A percentile compares a stretch with the other conserved stretches of the same genome.
Evolutionary conservation across 305 asterid species (phyloP).

Genomic region (Rubia tinctorum): DNA sequence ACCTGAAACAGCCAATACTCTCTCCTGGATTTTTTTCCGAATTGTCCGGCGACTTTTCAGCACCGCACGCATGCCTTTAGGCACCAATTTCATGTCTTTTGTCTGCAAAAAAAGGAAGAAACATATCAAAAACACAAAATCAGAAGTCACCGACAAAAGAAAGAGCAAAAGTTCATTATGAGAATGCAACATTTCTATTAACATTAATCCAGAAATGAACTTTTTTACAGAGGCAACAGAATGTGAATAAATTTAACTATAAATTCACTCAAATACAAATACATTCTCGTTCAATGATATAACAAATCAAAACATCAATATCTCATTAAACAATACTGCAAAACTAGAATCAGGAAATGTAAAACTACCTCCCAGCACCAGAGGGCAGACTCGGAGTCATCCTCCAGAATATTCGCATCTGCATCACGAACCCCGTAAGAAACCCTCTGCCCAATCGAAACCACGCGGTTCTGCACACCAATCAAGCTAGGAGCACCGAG

Average conservation of each 20-base stretch:
- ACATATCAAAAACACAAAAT: neutral
- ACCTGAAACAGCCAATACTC: constrained; percentile 73
- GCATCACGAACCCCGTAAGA: constrained; percentile 54
- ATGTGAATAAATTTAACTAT: neutral
- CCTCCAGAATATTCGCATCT: constrained; percentile 91
- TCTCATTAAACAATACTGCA: neutral
- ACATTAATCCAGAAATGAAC: neutral
- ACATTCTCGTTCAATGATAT: neutral
- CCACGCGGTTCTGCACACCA: constrained; percentile 65
- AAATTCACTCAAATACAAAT: neutral
- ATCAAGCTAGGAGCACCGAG: constrained; percentile 47
- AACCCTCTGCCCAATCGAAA: constrained; percentile 66
- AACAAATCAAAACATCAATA: neutral
- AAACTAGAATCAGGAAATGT: neutral
- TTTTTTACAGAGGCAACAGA: neutral
- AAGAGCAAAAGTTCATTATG: neutral
- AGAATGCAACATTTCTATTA: neutral
- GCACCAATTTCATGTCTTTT: constrained; percentile 73
- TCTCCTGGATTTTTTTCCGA: constrained; percentile 82
- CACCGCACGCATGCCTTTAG: constrained; percentile 44
- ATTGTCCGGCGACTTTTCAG: constrained; percentile 63
- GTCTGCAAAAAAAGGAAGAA: constrained; percentile 45
- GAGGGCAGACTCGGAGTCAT: constrained; percentile 64
- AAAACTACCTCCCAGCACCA: constrained; percentile 95
- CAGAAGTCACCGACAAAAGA: neutral